These are phyloP conservation scores for Pleurostoma richardsiae DNA, from an alignment of 2,329 filamentous ascomycete species.

Conservation along the genomic window DNA sequence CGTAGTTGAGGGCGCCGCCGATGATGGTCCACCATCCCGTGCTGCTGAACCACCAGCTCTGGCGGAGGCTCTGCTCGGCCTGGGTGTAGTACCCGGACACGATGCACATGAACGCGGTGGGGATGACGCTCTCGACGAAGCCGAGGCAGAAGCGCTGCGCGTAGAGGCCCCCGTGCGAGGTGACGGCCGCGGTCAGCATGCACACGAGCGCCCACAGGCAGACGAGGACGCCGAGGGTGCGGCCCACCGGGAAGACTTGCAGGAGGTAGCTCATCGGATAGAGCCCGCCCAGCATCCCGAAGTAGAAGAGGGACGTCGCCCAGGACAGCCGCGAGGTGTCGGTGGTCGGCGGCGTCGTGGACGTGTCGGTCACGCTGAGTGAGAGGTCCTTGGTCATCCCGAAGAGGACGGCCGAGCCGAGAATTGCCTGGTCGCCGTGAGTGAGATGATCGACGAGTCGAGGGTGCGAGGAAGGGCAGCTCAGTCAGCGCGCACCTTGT, in stretches of 20 bases:
- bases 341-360: conserved; percentile 44
- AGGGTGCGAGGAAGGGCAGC: no score
- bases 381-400: conserved; percentile 68
- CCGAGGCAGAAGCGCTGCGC: conserved; percentile 61
- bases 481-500: conserved; percentile 42
- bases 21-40: conserved; percentile 58
- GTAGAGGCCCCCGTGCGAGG: conserved; percentile 57
- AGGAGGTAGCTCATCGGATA: conserved; percentile 70
- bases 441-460: no score
- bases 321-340: conserved; percentile 67
- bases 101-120: conserved; percentile 62
- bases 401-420: conserved; percentile 68
- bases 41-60: conserved; percentile 63
- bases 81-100: conserved; percentile 61
- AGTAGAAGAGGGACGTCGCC: conserved; percentile 78
- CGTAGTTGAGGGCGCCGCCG: conserved; percentile 61
- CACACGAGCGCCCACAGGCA: conserved; percentile 63
- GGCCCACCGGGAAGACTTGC: conserved; percentile 62
- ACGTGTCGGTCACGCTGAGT: conserved; percentile 44
- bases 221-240: conserved; percentile 58
- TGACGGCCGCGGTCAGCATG: conserved; percentile 64
- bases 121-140: conserved; percentile 60
- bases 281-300: conserved; percentile 69
- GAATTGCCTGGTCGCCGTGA: conserved; percentile 49
- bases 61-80: conserved; percentile 56